These are phyloP conservation scores for Spizellomyces sp. DNA, from an alignment of 192 early-diverging fungal genomes.

Conservation along the genomic window DNA sequence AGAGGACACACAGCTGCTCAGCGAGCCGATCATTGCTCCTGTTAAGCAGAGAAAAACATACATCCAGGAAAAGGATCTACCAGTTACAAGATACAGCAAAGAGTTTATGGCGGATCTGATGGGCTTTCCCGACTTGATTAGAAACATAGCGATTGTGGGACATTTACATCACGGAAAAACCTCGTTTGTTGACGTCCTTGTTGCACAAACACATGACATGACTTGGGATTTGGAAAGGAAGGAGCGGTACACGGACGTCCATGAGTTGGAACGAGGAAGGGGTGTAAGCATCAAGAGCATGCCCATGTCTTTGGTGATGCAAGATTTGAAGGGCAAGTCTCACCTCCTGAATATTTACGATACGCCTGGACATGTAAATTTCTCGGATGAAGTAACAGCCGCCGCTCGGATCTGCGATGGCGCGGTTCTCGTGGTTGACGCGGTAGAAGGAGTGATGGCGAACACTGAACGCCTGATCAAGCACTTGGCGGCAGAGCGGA, in stretches of 20 bases:
- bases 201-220: conserved; percentile 81
- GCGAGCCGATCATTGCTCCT: conserved; percentile 93
- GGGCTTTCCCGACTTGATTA: conserved; percentile 71
- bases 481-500: conserved; percentile 74
- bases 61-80: conserved; percentile 81
- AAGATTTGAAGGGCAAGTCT: conserved; percentile 84
- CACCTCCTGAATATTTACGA: conserved; percentile 89
- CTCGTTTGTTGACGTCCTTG: conserved; percentile 88
- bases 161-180: conserved; percentile 99
- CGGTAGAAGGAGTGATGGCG: conserved; percentile 95
- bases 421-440: conserved; percentile 90
- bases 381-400: conserved; percentile 90
- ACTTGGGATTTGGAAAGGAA: conserved; percentile 53
- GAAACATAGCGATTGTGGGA: conserved; percentile 91
- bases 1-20: conserved; percentile 95
- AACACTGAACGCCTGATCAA: conserved; percentile 87
- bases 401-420: conserved; percentile 88
- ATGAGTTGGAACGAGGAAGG: conserved; percentile 85
- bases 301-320: conserved; percentile 90
- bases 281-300: conserved; percentile 90
- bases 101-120: conserved; percentile 63
- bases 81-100: conserved; percentile 82
- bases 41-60: conserved; percentile 85
- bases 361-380: conserved; percentile 95
- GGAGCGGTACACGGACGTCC: conserved; percentile 88